A percentile compares a stretch with the other conserved stretches of the same genome.
phyloP scores from a whole-genome alignment of 169 alveolate species.

The Eimeria necatrix region DNA sequence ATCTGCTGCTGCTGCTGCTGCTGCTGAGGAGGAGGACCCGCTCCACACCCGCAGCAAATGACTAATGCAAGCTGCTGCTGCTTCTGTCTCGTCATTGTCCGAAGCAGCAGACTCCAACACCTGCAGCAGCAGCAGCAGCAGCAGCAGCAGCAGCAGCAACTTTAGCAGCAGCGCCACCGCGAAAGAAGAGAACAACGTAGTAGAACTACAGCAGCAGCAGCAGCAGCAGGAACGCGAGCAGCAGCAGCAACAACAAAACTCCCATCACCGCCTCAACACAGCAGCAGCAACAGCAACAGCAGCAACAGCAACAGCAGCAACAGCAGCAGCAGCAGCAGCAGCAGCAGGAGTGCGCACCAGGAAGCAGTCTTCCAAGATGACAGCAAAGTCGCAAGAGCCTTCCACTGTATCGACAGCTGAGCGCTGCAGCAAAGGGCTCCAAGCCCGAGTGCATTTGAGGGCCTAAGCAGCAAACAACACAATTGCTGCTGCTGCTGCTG shows the following conservation, averaged over 20 bases:
- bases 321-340: constrained; percentile 31
- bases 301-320: constrained; percentile 27
- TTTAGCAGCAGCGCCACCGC: too few relatives aligned
- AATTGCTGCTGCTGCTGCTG: too few relatives aligned
- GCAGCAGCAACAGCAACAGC: constrained; percentile 8
- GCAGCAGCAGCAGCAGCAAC: not conserved
- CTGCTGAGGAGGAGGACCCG: not conserved
- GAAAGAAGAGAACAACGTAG: not conserved
- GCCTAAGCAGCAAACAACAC: too few relatives aligned
- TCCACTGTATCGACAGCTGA: not conserved
- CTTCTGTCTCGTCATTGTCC: not conserved
- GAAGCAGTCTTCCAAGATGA: not conserved
- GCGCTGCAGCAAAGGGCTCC: not conserved
- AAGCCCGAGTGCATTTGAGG: not conserved
- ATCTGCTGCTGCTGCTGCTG: not conserved
- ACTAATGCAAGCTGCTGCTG: not conserved
- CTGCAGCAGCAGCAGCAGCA: not conserved
- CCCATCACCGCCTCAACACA: not conserved
- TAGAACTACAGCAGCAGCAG: not conserved
- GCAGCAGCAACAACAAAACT: constrained; percentile 23
- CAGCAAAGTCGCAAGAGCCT: not conserved
- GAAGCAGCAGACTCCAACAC: not conserved
- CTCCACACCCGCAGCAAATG: not conserved
- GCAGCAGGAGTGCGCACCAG: not conserved
- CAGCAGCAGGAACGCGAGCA: not conserved